Evolutionary conservation across 768 basidiomycete species (phyloP).

Genomic region (Calocybe indica): DNA sequence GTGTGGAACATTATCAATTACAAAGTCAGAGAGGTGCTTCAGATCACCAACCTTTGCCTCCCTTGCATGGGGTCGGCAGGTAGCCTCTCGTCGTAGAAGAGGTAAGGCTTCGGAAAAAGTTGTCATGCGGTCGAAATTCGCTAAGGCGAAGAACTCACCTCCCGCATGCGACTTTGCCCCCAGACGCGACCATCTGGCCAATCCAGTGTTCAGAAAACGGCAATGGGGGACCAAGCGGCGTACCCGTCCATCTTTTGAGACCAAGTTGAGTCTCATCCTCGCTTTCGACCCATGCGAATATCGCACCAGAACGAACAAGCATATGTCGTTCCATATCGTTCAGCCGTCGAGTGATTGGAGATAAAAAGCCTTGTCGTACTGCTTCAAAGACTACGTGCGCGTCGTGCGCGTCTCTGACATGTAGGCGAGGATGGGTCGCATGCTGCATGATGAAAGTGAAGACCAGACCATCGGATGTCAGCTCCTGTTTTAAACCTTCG

Average conservation of each 20-base stretch:
- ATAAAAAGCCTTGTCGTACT: constrained; percentile 48
- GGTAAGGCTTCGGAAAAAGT: constrained; percentile 42
- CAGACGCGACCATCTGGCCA: constrained; percentile 56
- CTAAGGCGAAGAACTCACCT: constrained; percentile 23
- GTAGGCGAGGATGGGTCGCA: constrained; percentile 59
- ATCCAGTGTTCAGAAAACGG: neutral
- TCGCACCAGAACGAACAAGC: constrained; percentile 52
- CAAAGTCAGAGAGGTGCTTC: too few relatives aligned
- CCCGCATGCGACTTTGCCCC: constrained; percentile 65
- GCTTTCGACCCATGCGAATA: constrained; percentile 69
- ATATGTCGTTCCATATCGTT: constrained; percentile 55
- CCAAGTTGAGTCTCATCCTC: constrained; percentile 50
- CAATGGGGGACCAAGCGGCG: neutral
- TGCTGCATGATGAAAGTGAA: constrained; percentile 37
- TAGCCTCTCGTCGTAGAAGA: constrained; percentile 63
- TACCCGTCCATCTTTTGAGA: constrained; percentile 61
- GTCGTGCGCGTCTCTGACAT: constrained; percentile 60
- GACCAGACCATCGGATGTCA: constrained; percentile 4
- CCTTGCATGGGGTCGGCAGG: constrained; percentile 34
- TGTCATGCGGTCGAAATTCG: constrained; percentile 1
- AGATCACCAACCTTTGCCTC: too few relatives aligned
- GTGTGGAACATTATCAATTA: too few relatives aligned
- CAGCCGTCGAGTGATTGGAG: constrained; percentile 47
- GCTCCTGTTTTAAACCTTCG: constrained; percentile 18
- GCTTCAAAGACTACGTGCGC: constrained; percentile 65